phyloP scores from a whole-genome alignment of 139 green algal genomes.

The Coelastrella sp. region DNA sequence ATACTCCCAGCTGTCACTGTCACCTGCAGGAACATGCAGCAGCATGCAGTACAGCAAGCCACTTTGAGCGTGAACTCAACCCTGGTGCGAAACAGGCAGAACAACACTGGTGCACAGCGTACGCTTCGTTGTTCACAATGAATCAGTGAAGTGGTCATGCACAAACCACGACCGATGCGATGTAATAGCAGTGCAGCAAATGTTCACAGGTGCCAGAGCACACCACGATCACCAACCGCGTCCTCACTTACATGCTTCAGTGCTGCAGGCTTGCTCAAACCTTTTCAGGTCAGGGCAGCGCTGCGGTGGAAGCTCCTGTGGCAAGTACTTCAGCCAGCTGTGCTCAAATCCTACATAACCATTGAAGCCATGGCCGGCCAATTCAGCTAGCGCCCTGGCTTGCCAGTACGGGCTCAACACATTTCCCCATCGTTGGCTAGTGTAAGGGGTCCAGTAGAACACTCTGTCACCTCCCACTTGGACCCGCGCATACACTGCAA shows the following conservation, averaged over 20 bases:
- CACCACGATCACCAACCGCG: no score
- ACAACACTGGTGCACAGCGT: no score
- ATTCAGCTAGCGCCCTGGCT: constrained; percentile 25
- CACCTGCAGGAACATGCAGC: constrained; percentile 6
- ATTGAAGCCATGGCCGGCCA: constrained; percentile 42
- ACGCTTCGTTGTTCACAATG: no score
- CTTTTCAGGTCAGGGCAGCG: background rate
- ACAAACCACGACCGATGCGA: no score
- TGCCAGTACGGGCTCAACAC: constrained; percentile 42
- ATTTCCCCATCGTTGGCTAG: constrained; percentile 20
- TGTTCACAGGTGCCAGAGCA: no score
- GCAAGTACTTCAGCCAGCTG: constrained; percentile 34
- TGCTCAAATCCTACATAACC: constrained; percentile 16
- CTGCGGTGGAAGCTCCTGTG: constrained; percentile 22
- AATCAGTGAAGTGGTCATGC: no score
- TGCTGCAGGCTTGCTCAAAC: constrained; percentile 15
- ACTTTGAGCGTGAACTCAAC: no score
- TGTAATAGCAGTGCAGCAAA: no score
- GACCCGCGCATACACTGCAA: background rate
- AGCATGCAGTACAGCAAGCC: background rate
- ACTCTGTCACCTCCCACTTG: constrained; percentile 15
- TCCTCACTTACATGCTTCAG: background rate
- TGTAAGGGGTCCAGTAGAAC: constrained; percentile 35
- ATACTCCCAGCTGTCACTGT: constrained; percentile 21
- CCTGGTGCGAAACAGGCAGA: no score